Evolutionary conservation across 768 basidiomycete species (phyloP), one percentile per base, ranked within the genome.

Genomic region (Boletus vermiculosoides): DNA sequence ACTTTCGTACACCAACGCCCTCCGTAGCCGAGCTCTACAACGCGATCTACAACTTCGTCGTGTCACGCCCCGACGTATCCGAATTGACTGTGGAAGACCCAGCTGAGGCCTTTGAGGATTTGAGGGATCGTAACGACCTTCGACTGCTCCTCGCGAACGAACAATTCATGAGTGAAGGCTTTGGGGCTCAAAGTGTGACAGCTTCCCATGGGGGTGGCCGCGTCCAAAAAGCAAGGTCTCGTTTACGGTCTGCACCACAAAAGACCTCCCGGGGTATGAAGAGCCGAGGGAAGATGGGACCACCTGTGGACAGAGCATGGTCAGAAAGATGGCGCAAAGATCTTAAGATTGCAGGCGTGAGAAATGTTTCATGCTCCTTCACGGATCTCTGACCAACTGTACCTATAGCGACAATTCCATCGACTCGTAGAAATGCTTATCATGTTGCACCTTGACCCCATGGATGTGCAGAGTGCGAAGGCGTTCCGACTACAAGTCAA

Each of bases 61-160:
- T 90, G 42, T 75, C 80, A 15, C 82, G 81, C 47, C 78, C 86
- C 2, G 75, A 82, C 49, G 83, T 96, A 39, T 87, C 90, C n/a
- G 96, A 98, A 71, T 75, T 98, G 41, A 97, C 94, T 1, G 91
- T 99, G 22, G 97, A 99, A 74, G 97, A 99, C 70, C 97, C 97
- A 1, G 94, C 94, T 0, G 97, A 99, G 74, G 91, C 92, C 11
- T 98, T 99, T 67, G 96, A 98, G 71, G 97, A 98, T 71, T 80
- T 98, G 42, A 80, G 96, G 34, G 97, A 98, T 74, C 87, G 92
- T 53, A 90, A 89, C 62, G 97, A 99, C 71, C 79, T 98, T 20
- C 76, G 80, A 59, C 89, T 90, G 81, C 78, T 98, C 20, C 78
- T 92, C 15, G 71, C 76, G 0, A 74, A 87, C 59, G 75, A 80